A percentile compares a stretch with the other conserved stretches of the same genome.
Conservation (phyloP, 2,329 filamentous ascomycete species). For the Tympanopsis confertula region DNA sequence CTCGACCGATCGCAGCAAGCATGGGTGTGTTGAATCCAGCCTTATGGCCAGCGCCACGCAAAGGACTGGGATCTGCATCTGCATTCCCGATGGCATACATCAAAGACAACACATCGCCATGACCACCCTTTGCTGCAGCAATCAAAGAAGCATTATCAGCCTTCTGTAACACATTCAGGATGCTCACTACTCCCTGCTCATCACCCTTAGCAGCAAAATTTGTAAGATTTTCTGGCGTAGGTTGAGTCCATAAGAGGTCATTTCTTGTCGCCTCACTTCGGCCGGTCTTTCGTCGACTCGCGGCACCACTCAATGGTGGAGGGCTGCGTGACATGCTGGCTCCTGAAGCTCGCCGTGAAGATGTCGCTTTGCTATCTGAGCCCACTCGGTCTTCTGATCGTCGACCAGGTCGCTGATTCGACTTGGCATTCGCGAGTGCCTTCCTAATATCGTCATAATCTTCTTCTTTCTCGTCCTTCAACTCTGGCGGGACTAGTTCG, state of each 20-base stretch:
- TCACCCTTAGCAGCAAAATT: slow-evolving; percentile 28
- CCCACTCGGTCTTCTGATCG: slow-evolving; percentile 16
- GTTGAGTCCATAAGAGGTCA: slow-evolving; percentile 33
- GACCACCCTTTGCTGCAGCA: slow-evolving; percentile 59
- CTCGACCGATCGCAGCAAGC: slow-evolving; percentile 57
- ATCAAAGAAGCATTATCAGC: slow-evolving; percentile 55
- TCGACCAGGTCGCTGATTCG: slow-evolving; percentile 11
- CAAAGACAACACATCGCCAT: slow-evolving; percentile 54
- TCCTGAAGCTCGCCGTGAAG: slow-evolving; percentile 27
- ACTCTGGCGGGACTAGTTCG: slow-evolving; percentile 36
- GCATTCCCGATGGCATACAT: slow-evolving; percentile 33
- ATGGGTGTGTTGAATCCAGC: slow-evolving; percentile 57
- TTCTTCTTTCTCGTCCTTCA: slow-evolving; percentile 40
- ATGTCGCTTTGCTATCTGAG: slow-evolving; percentile 20
- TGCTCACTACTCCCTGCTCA: slow-evolving; percentile 11
- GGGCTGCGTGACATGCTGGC: slow-evolving; percentile 29
- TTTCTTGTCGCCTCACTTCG: slow-evolving; percentile 35
- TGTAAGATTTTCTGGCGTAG: slow-evolving; percentile 33
- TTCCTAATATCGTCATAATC: slow-evolving; percentile 47
- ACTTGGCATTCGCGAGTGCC: slow-evolving; percentile 30
- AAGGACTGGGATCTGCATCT: slow-evolving; percentile 35
- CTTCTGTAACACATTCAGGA: slow-evolving; percentile 12
- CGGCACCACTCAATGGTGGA: slow-evolving; percentile 12
- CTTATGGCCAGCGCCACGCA: slow-evolving; percentile 23
- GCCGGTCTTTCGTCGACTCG: slow-evolving; percentile 27